Evolutionary conservation across 1,284 basidiomycete genomes (phyloP).

Genomic region (Clitocybe nebularis): DNA sequence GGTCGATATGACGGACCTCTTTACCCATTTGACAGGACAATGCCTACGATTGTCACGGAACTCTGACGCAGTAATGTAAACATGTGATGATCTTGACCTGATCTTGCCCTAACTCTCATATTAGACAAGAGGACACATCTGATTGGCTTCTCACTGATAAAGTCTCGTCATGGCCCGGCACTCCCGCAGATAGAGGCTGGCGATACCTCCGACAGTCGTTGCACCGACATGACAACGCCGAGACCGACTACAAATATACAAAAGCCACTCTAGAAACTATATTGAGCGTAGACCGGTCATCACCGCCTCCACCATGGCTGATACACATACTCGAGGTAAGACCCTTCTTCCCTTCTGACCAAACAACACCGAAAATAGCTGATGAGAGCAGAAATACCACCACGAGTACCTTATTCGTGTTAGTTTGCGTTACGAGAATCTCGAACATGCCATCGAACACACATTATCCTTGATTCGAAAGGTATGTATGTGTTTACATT

Average conservation of each 20-base stretch:
- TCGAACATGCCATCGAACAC: constrained; percentile 77
- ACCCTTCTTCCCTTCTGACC: constrained; percentile 4
- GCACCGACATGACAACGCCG: constrained; percentile 70
- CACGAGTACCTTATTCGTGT: constrained; percentile 77
- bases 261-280: constrained; percentile 77
- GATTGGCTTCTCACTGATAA: constrained; percentile 83
- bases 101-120: constrained; percentile 11
- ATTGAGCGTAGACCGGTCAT: constrained; percentile 58
- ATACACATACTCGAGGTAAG: constrained; percentile 67
- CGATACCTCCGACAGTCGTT: constrained; percentile 81
- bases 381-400: constrained; percentile 55
- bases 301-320: constrained; percentile 80
- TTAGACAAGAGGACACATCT: constrained; percentile 61
- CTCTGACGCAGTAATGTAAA: constrained; percentile 53
- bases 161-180: constrained; percentile 80
- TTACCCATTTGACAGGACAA: constrained; percentile 73
- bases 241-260: constrained; percentile 72
- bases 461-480: constrained; percentile 66
- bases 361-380: background rate
- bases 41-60: constrained; percentile 73
- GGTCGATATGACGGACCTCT: constrained; percentile 86
- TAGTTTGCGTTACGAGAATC: constrained; percentile 72
- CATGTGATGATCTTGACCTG: constrained; percentile 11
- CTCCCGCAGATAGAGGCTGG: constrained; percentile 81
- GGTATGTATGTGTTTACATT: constrained; percentile 37